Evolutionary conservation across 2,329 filamentous ascomycete genomes (phyloP).

Genomic region (Curvularia sp.): DNA sequence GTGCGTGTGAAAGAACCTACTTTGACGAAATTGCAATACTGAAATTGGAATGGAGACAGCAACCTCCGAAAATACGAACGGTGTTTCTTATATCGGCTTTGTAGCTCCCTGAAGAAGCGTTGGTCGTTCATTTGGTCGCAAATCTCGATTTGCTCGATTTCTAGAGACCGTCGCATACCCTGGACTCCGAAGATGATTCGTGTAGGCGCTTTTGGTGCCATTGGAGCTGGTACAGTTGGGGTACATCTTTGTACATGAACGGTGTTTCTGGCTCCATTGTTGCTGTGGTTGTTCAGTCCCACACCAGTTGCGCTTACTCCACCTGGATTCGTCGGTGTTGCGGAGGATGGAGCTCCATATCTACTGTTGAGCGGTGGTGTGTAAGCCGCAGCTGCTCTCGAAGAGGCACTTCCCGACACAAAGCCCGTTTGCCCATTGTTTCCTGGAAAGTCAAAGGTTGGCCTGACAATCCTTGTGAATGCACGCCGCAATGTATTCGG

Average conservation of each 20-base stretch:
- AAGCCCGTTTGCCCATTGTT: background rate
- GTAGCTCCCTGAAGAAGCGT: background rate
- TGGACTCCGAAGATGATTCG: background rate
- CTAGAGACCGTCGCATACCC: background rate
- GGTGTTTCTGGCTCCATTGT: background rate
- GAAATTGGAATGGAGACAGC: background rate
- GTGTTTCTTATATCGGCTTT: background rate
- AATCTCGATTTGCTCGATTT: background rate
- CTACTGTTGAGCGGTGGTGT: background rate
- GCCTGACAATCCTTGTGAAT: background rate
- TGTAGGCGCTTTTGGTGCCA: background rate
- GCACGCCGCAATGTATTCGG: too few species aligned
- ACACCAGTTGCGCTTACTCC: background rate
- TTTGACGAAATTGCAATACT: background rate
- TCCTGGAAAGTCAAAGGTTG: background rate
- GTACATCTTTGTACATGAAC: background rate
- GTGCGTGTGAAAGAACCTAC: background rate
- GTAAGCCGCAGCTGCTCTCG: background rate
- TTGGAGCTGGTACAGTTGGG: background rate
- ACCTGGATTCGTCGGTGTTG: background rate
- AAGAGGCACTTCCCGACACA: background rate
- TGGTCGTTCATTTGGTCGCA: background rate
- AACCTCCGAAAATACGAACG: background rate
- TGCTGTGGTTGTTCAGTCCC: background rate
- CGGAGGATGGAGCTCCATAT: background rate